Conservation (phyloP, 2,329 filamentous ascomycete genomes). For the Orbilia oligospora region DNA sequence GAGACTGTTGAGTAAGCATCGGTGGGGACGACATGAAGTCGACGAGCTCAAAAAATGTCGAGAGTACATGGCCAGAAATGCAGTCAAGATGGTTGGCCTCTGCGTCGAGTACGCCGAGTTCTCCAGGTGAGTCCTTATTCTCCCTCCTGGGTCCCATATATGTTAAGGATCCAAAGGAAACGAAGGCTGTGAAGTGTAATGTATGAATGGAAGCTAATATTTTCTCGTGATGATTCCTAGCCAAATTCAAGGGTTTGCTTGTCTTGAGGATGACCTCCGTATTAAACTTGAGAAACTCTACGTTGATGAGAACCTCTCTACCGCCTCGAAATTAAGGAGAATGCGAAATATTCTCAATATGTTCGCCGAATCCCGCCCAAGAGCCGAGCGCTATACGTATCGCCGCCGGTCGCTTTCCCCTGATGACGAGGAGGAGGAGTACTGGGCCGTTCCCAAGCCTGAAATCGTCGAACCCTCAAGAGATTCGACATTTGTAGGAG, state of each 20-base stretch:
- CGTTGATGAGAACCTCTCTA: conserved; percentile 57
- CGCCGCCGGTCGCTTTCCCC: conserved; percentile 50
- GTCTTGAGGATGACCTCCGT: conserved; percentile 50
- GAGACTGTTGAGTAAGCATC: conserved; percentile 50
- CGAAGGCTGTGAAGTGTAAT: background rate
- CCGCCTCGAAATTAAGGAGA: conserved; percentile 47
- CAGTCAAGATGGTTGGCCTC: conserved; percentile 58
- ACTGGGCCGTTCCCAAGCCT: conserved; percentile 37
- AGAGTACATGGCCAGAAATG: conserved; percentile 58
- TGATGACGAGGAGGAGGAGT: conserved; percentile 49
- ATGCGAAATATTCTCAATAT: conserved; percentile 52
- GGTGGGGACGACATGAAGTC: conserved; percentile 57
- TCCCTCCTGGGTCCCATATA: background rate
- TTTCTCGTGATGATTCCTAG: conserved; percentile 2
- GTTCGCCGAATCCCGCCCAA: conserved; percentile 42
- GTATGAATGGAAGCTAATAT: conserved; percentile 6
- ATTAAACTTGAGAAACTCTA: conserved; percentile 59
- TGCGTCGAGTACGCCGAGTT: conserved; percentile 58
- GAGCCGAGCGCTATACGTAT: conserved; percentile 54
- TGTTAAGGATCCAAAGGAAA: conserved; percentile 24
- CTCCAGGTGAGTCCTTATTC: conserved; percentile 43
- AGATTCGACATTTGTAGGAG: conserved; percentile 38
- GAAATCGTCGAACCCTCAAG: conserved; percentile 51
- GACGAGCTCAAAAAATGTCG: conserved; percentile 58
- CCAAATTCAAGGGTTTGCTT: conserved; percentile 55